Evolutionary conservation across 2,329 filamentous ascomycete species (phyloP).

Genomic region (Diaporthe humulicola): DNA sequence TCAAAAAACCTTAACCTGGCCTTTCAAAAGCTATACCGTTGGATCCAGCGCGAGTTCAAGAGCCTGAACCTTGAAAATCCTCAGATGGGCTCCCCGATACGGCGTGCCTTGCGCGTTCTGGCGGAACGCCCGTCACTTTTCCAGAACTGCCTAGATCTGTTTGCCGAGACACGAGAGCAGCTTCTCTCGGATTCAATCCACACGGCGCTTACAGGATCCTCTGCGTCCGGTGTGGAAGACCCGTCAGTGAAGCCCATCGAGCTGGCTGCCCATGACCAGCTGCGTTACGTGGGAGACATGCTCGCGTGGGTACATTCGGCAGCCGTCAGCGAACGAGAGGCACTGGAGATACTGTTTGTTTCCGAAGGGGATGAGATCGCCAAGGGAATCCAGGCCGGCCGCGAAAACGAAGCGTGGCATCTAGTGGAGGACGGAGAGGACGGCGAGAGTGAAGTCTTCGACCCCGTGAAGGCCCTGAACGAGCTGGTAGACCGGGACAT

Average conservation of each 20-base stretch:
- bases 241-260: conserved; percentile 88
- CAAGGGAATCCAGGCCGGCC: conserved; percentile 82
- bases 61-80: conserved; percentile 93
- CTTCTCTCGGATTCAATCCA: conserved; percentile 92
- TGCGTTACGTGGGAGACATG: conserved; percentile 97
- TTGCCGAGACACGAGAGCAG: conserved; percentile 89
- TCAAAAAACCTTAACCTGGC: conserved; percentile 88
- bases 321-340: conserved; percentile 92
- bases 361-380: conserved; percentile 91
- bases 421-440: conserved; percentile 71
- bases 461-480: conserved; percentile 84
- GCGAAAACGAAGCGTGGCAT: conserved; percentile 88
- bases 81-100: conserved; percentile 87
- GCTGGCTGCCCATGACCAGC: conserved; percentile 88
- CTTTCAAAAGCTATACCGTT: conserved; percentile 96
- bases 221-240: conserved; percentile 69
- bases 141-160: conserved; percentile 92
- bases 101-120: conserved; percentile 85
- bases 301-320: conserved; percentile 96
- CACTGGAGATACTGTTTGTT: conserved; percentile 90
- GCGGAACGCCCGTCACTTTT: conserved; percentile 92
- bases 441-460: conserved; percentile 69
- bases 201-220: conserved; percentile 82
- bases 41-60: conserved; percentile 95
- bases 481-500: conserved; percentile 90